A percentile compares a stretch with the other conserved stretches of the same genome.
Evolutionary conservation across 345 rosid genomes (phyloP).

Genomic region (Populus pruinosa): DNA sequence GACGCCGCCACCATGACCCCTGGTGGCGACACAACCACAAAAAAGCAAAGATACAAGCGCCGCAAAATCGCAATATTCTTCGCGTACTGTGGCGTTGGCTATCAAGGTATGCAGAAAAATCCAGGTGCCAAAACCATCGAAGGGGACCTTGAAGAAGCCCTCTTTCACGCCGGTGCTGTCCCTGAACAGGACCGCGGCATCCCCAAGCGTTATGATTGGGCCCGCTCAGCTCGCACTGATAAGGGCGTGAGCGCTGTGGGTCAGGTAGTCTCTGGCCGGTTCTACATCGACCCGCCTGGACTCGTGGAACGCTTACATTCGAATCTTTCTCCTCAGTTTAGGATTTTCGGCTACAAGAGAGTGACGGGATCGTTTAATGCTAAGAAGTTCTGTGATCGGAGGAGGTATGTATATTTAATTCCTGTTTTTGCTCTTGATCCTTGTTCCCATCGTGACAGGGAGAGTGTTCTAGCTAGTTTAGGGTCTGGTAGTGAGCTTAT

Average conservation of each 20-base stretch:
- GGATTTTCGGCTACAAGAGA: constrained; percentile 78
- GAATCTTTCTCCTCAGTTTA: constrained; percentile 54
- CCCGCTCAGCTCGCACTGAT: constrained; percentile 89
- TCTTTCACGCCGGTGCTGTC: constrained; percentile 76
- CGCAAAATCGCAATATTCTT: constrained; percentile 89
- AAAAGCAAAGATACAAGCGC: constrained; percentile 59
- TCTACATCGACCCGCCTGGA: constrained; percentile 91
- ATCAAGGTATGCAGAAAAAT: constrained; percentile 97
- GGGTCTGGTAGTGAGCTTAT: constrained; percentile 67
- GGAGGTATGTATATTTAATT: constrained; percentile 87
- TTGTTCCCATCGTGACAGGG: constrained; percentile 67
- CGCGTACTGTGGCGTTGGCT: constrained; percentile 93
- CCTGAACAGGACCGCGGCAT: constrained; percentile 77
- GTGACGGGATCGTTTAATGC: constrained; percentile 72
- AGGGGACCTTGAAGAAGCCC: constrained; percentile 93
- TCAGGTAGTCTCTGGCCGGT: constrained; percentile 85
- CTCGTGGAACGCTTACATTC: constrained; percentile 69
- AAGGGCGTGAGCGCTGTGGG: constrained; percentile 99
- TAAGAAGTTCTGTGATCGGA: constrained; percentile 82
- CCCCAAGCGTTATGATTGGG: constrained; percentile 75
- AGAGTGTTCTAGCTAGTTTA: constrained; percentile 71
- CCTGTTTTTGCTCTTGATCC: constrained; percentile 90
- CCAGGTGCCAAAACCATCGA: constrained; percentile 97
- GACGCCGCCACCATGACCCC: constrained; percentile 28
- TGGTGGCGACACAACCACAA: constrained; percentile 36